phyloP scores from a whole-genome alignment of 305 asterid genomes.

The Coffea humblotiana region DNA sequence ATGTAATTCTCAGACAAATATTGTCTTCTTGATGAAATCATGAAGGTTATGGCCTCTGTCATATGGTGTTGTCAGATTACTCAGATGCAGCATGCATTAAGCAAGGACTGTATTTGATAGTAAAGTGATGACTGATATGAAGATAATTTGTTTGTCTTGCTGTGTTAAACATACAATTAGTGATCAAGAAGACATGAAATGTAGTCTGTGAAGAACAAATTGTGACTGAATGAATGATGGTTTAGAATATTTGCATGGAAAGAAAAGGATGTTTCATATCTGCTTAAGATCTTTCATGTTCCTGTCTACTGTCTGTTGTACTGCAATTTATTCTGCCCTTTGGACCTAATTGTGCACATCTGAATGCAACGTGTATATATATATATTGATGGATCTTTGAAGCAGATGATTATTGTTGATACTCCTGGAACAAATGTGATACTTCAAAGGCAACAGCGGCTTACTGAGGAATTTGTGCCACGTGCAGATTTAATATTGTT shows the following conservation, averaged over 20 bases:
- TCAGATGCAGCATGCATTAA: background rate
- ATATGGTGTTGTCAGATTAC: no score
- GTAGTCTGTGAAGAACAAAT: background rate
- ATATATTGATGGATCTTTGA: background rate
- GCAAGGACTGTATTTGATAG: background rate
- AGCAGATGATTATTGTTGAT: constrained; percentile 94
- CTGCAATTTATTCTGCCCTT: background rate
- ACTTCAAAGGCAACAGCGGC: constrained; percentile 96
- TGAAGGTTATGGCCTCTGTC: background rate
- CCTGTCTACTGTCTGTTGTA: background rate
- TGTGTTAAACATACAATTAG: no score
- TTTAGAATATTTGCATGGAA: background rate
- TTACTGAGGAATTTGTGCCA: constrained; percentile 98
- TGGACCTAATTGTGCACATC: background rate
- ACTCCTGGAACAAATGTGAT: constrained; percentile 99
- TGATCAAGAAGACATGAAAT: background rate
- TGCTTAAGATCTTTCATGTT: background rate
- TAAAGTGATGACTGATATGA: background rate
- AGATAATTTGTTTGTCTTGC: background rate
- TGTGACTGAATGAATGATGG: background rate
- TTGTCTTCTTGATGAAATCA: background rate
- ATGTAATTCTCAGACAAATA: background rate
- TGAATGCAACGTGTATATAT: constrained; percentile 22
- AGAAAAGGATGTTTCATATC: background rate
- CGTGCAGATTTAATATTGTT: constrained; percentile 95